A percentile compares a stretch with the other conserved stretches of the same genome.
phyloP scores from a whole-genome alignment of 345 rosid genomes.

The Boechera divaricarpa region DNA sequence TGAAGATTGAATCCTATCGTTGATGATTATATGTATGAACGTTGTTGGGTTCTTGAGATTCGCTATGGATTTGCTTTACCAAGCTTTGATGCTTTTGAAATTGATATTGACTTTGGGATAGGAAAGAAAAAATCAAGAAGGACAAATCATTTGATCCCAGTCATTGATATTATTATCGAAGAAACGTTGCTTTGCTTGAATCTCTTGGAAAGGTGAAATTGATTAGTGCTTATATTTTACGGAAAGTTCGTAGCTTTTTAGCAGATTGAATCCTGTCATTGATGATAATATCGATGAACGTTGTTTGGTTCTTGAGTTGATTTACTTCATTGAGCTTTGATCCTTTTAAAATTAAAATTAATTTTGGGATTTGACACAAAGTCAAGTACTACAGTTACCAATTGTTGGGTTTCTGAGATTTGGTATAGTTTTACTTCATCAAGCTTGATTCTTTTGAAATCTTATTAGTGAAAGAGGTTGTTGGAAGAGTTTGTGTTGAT shows the following conservation, averaged over 20 bases:
- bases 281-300: background rate
- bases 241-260: background rate
- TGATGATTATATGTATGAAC: background rate
- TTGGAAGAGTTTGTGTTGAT: conserved; percentile 9
- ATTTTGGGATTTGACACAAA: background rate
- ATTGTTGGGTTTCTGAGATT: background rate
- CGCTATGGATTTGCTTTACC: background rate
- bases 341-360: background rate
- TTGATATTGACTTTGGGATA: background rate
- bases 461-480: conserved; percentile 19
- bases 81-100: conserved; percentile 21
- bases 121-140: background rate
- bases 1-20: background rate
- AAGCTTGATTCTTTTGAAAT: conserved; percentile 1
- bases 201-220: background rate
- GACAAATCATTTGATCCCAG: background rate
- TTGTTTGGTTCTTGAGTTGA: background rate
- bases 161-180: background rate
- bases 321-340: background rate
- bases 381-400: background rate
- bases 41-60: conserved; percentile 12
- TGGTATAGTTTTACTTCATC: background rate
- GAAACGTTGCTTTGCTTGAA: background rate
- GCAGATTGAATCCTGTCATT: background rate
- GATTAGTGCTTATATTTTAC: background rate